Evolutionary conservation across 2,329 filamentous ascomycete species (phyloP).

Genomic region (Trichophaea hybrida): DNA sequence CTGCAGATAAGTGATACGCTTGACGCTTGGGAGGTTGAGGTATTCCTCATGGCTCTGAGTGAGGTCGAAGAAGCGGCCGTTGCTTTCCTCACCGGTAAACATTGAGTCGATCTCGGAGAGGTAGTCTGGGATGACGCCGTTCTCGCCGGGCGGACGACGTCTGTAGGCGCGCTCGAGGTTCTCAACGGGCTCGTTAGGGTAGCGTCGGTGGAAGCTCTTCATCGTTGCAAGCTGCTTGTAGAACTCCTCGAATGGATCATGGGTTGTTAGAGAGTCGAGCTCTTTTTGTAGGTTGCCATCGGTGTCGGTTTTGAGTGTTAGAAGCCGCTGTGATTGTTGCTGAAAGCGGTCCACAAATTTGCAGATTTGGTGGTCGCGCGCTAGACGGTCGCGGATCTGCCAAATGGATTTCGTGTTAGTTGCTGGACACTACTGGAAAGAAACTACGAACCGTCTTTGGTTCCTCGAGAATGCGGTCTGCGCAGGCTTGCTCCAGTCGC

Average conservation of each 20-base stretch:
- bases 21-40: slow-evolving; percentile 74
- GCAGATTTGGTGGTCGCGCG: slow-evolving; percentile 81
- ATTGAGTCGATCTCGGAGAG: slow-evolving; percentile 61
- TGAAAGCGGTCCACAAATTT: slow-evolving; percentile 80
- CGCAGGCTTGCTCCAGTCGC: slow-evolving; percentile 83
- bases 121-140: slow-evolving; percentile 35
- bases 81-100: slow-evolving; percentile 92
- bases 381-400: slow-evolving; percentile 74
- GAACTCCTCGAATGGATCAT: slow-evolving; percentile 81
- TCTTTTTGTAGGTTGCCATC: slow-evolving; percentile 57
- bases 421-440: neutral
- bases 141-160: slow-evolving; percentile 41
- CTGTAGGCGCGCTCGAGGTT: slow-evolving; percentile 90
- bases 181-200: slow-evolving; percentile 88
- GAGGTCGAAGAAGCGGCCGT: slow-evolving; percentile 82
- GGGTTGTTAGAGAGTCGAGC: slow-evolving; percentile 66
- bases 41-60: slow-evolving; percentile 73
- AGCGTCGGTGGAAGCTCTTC: slow-evolving; percentile 75
- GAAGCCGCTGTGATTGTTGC: slow-evolving; percentile 63
- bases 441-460: slow-evolving; percentile 58
- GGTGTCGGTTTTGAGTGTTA: slow-evolving; percentile 72
- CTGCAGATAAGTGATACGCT: slow-evolving; percentile 76
- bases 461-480: slow-evolving; percentile 76
- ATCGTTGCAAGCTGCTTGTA: slow-evolving; percentile 70
- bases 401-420: neutral